These are phyloP conservation scores for Fomitopsis betulina DNA, from an alignment of 1,284 basidiomycete genomes.

Conservation along the genomic window DNA sequence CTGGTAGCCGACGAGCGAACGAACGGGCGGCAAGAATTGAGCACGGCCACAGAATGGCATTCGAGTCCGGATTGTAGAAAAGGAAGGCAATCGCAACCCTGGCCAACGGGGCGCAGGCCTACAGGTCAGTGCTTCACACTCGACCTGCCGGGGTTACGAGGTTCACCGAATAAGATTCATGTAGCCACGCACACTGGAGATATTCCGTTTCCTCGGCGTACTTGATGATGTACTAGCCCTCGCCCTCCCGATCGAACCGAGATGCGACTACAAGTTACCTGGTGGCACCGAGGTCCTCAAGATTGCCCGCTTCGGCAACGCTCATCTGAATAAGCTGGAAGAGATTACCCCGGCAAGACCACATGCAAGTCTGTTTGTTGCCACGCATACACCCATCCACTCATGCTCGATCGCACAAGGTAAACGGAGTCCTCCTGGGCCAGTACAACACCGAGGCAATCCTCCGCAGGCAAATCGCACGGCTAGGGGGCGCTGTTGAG, in stretches of 20 bases:
- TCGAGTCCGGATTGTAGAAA: constrained; percentile 31
- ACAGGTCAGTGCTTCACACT: constrained; percentile 15
- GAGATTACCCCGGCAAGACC: constrained; percentile 12
- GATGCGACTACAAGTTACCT: constrained; percentile 9
- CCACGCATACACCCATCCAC: constrained; percentile 1
- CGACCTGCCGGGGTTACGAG: no score
- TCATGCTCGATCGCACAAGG: neutral
- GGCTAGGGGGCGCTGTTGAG: constrained; percentile 23
- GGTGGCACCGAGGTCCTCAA: constrained; percentile 5
- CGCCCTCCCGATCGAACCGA: neutral
- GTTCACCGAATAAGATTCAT: neutral
- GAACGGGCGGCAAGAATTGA: no score
- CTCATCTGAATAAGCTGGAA: neutral
- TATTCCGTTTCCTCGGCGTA: constrained; percentile 11
- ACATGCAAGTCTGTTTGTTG: constrained; percentile 9
- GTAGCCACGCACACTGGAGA: constrained; percentile 13
- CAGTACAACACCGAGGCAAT: constrained; percentile 24
- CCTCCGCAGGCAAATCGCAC: constrained; percentile 23
- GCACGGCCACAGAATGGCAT: constrained; percentile 16
- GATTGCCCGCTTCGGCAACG: neutral
- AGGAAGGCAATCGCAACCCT: constrained; percentile 13
- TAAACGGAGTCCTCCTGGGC: constrained; percentile 15
- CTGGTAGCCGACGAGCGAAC: no score
- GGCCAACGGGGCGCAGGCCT: constrained; percentile 23
- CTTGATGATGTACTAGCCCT: constrained; percentile 6